phyloP scores from a whole-genome alignment of 2,329 filamentous ascomycete genomes.

The Botryotinia convoluta region DNA sequence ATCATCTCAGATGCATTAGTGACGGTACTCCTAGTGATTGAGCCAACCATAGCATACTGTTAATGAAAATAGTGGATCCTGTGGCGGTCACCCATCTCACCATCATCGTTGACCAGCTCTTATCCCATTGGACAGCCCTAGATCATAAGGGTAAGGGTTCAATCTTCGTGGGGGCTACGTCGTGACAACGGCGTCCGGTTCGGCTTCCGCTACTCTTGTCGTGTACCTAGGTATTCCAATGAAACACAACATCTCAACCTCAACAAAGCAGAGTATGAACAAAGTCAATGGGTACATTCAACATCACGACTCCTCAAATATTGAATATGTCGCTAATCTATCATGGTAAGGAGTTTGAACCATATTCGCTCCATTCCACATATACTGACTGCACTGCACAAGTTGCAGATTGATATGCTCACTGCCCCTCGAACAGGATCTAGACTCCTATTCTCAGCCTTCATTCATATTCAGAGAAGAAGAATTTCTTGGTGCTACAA shows the following conservation, averaged over 20 bases:
- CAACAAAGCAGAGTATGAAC: neutral
- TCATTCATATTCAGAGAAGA: neutral
- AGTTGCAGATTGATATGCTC: neutral
- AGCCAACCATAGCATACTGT: neutral
- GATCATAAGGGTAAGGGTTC: neutral
- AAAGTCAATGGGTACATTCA: neutral
- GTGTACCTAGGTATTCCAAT: neutral
- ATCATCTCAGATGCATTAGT: slow-evolving; percentile 3
- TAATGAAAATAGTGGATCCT: neutral
- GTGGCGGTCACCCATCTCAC: slow-evolving; percentile 4
- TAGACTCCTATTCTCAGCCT: neutral
- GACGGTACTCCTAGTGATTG: neutral
- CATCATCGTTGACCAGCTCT: neutral
- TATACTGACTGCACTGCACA: neutral
- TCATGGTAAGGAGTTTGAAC: neutral
- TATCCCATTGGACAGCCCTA: neutral
- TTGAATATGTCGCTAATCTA: neutral
- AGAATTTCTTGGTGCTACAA: neutral
- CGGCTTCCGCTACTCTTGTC: neutral
- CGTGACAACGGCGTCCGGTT: neutral
- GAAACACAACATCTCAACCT: slow-evolving; percentile 11
- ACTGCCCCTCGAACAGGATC: neutral
- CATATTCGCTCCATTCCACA: neutral
- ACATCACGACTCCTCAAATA: neutral
- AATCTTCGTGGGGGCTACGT: neutral